Conservation (phyloP, 768 basidiomycete genomes). For the Lanmaoa rubissima region DNA sequence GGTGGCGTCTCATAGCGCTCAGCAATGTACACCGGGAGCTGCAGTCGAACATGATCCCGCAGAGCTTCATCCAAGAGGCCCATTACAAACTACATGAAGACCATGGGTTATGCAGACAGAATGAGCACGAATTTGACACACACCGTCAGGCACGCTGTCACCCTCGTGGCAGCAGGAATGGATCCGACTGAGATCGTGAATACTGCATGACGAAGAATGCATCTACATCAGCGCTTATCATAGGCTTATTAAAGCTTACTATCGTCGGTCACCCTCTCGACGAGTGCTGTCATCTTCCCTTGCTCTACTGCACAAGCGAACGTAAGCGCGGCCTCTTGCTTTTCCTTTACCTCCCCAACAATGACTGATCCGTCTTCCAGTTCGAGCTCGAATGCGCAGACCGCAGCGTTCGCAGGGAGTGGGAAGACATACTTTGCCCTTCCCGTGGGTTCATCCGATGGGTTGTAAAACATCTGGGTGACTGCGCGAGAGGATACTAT, state of each 20-base stretch:
- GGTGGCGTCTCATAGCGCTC: slow-evolving; percentile 52
- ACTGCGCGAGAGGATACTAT: slow-evolving; percentile 45
- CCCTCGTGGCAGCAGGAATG: slow-evolving; percentile 41
- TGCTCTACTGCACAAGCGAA: slow-evolving; percentile 40
- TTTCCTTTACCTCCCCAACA: slow-evolving; percentile 49
- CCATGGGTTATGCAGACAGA: neutral
- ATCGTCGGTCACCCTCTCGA: slow-evolving; percentile 51
- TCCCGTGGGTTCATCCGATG: slow-evolving; percentile 35
- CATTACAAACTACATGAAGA: slow-evolving; percentile 45
- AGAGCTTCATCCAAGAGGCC: slow-evolving; percentile 50
- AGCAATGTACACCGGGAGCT: slow-evolving; percentile 50
- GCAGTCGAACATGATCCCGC: slow-evolving; percentile 47
- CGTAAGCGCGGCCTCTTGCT: slow-evolving; percentile 38
- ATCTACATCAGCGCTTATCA: neutral
- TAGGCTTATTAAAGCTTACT: slow-evolving; percentile 34
- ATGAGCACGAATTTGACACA: slow-evolving; percentile 7
- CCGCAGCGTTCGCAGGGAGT: slow-evolving; percentile 51
- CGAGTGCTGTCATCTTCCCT: slow-evolving; percentile 43
- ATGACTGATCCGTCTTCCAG: slow-evolving; percentile 43
- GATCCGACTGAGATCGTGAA: slow-evolving; percentile 60
- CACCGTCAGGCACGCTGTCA: slow-evolving; percentile 45
- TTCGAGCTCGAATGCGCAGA: slow-evolving; percentile 53
- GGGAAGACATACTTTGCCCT: slow-evolving; percentile 59
- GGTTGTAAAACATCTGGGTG: slow-evolving; percentile 41
- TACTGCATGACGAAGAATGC: slow-evolving; percentile 31